Conservation (phyloP, 441 rosid genomes). For the Corymbia citriodora region DNA sequence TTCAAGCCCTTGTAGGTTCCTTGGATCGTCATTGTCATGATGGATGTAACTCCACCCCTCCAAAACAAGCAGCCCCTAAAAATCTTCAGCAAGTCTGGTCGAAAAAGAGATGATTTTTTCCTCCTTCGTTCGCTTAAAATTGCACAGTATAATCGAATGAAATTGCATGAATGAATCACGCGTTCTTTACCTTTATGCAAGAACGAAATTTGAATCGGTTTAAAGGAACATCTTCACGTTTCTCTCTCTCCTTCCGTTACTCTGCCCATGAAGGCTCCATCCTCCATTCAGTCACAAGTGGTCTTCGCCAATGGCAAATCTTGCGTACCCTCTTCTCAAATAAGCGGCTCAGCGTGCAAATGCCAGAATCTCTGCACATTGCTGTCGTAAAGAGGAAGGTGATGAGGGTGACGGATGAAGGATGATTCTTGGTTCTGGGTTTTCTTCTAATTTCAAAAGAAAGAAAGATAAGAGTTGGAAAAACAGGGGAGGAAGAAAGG, state of each 20-base stretch:
- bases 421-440: neutral
- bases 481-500: neutral
- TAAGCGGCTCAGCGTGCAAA: neutral
- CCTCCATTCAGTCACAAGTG: neutral
- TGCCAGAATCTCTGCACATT: neutral
- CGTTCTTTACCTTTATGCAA: neutral
- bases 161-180: neutral
- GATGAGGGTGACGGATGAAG: neutral
- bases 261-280: neutral
- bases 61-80: neutral
- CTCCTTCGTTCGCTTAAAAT: neutral
- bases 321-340: neutral
- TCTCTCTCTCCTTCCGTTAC: neutral
- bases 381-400: neutral
- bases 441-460: no score
- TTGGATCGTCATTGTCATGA: conserved; percentile 6
- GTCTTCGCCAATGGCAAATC: neutral
- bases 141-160: neutral
- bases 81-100: neutral
- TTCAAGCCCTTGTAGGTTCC: conserved; percentile 10
- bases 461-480: neutral
- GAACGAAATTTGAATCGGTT: neutral
- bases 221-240: neutral
- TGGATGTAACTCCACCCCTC: no score
- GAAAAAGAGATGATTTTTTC: neutral